Conservation (phyloP, 768 basidiomycete genomes). For the Gymnopilus junonius region DNA sequence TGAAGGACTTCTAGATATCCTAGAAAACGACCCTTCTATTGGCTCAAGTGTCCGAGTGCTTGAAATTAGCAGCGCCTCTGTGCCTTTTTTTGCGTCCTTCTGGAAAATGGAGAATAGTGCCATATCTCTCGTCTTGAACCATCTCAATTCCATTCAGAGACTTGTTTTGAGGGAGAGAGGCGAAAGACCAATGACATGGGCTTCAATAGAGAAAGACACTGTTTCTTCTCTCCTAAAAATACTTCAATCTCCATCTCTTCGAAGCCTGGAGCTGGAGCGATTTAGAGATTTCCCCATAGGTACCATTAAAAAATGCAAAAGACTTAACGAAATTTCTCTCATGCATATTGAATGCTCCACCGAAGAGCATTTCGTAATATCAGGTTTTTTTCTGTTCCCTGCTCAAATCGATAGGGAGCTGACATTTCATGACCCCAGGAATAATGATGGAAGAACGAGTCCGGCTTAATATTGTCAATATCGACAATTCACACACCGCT, state of each 20-base stretch:
- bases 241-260: not conserved
- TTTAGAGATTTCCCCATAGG: not conserved
- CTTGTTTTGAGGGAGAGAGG: not conserved
- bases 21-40: not conserved
- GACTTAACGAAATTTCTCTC: not conserved
- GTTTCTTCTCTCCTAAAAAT: not conserved
- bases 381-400: not conserved
- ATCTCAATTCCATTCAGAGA: not conserved
- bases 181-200: not conserved
- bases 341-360: not conserved
- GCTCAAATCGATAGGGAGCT: not conserved
- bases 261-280: not conserved
- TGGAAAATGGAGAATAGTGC: not conserved
- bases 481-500: not conserved
- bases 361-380: not conserved
- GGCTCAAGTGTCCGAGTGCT: not conserved
- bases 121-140: not conserved
- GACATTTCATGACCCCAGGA: not conserved
- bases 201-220: not conserved
- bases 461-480: not conserved
- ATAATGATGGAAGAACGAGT: not conserved
- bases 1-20: not conserved
- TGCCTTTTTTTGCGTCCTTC: not conserved
- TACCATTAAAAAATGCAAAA: not conserved
- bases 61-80: not conserved